phyloP scores from a whole-genome alignment of 2,329 filamentous ascomycete species.

The Colletotrichum orchidophilum region DNA sequence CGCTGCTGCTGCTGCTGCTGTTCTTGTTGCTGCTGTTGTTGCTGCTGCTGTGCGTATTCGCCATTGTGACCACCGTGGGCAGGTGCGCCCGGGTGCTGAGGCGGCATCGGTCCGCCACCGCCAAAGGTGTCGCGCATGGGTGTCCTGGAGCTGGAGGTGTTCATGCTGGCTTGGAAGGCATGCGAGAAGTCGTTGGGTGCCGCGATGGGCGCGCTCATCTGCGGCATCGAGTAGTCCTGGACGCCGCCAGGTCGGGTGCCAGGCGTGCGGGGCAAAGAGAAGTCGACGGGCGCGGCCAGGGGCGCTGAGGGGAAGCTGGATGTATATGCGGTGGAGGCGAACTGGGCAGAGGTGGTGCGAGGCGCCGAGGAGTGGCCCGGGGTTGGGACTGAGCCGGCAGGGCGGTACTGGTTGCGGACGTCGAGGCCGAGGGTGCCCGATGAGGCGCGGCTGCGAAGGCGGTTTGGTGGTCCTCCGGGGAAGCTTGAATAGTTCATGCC shows the following conservation, averaged over 20 bases:
- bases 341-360: constrained; percentile 37
- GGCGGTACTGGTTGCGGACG: constrained; percentile 55
- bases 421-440: constrained; percentile 57
- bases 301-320: constrained; percentile 64
- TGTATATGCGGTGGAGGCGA: constrained; percentile 48
- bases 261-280: constrained; percentile 56
- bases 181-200: constrained; percentile 62
- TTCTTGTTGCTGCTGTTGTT: constrained; percentile 28
- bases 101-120: constrained; percentile 40
- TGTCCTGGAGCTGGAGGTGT: constrained; percentile 46
- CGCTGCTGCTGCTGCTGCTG: constrained; percentile 35
- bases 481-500: constrained; percentile 60
- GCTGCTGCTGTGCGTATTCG: constrained; percentile 6
- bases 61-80: constrained; percentile 27
- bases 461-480: constrained; percentile 54
- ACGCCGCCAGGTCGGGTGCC: constrained; percentile 46
- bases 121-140: constrained; percentile 57
- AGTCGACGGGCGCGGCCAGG: constrained; percentile 63
- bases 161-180: constrained; percentile 55
- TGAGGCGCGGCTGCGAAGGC: constrained; percentile 59
- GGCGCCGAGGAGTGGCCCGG: constrained; percentile 43
- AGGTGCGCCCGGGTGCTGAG: constrained; percentile 34
- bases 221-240: constrained; percentile 61
- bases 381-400: constrained; percentile 44
- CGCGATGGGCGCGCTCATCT: constrained; percentile 64